These are phyloP conservation scores for Solanum dulcamara DNA, from an alignment of 257 asterid genomes.

Conservation along the genomic window DNA sequence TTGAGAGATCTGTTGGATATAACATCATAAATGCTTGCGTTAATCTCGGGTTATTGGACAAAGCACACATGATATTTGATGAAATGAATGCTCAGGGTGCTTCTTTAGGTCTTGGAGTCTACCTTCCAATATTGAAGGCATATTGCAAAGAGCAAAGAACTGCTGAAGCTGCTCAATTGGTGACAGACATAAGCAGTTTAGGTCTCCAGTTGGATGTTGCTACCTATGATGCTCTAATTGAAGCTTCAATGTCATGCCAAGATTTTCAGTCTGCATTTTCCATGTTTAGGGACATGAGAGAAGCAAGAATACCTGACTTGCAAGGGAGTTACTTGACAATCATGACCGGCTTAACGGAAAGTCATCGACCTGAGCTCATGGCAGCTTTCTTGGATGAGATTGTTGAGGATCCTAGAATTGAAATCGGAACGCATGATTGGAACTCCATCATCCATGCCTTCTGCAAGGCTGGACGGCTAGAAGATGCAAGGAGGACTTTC, in stretches of 20 bases:
- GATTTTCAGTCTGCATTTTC: conserved; percentile 95
- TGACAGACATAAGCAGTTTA: conserved; percentile 44
- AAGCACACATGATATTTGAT: conserved; percentile 68
- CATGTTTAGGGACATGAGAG: conserved; percentile 91
- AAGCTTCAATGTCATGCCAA: conserved; percentile 82
- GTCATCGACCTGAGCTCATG: conserved; percentile 93
- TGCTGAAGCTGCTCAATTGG: conserved; percentile 86
- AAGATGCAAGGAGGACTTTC: conserved; percentile 72
- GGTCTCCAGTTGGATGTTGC: conserved; percentile 54
- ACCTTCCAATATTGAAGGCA: conserved; percentile 63
- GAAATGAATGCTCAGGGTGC: conserved; percentile 78
- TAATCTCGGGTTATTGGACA: conserved; percentile 47
- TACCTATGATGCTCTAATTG: conserved; percentile 64
- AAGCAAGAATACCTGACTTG: conserved; percentile 50
- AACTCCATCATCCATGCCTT: conserved; percentile 91
- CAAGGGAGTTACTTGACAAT: conserved; percentile 75
- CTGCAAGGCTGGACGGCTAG: conserved; percentile 79
- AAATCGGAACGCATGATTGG: conserved; percentile 89
- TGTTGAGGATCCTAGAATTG: conserved; percentile 75
- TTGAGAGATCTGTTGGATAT: conserved; percentile 60
- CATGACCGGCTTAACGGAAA: conserved; percentile 93
- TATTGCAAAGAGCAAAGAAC: conserved; percentile 70
- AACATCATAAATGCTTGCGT: conserved; percentile 65
- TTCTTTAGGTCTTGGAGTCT: conserved; percentile 63
- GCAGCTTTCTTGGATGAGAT: conserved; percentile 78